Base-by-base conservation (phyloP, 2,329 filamentous ascomycete genomes). In the Alternaria rosae region DNA sequence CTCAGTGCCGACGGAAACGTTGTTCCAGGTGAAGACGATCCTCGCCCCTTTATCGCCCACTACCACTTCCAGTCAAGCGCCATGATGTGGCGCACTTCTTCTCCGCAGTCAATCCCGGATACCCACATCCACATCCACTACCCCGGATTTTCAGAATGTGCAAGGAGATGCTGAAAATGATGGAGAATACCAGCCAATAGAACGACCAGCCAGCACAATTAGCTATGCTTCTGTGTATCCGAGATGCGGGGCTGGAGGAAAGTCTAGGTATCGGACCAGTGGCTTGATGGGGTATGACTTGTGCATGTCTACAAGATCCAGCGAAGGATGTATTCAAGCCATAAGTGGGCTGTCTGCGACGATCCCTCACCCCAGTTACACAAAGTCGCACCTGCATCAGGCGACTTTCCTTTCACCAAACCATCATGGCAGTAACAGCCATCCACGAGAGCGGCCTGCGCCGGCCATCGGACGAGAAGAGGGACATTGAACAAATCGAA, bases 401-500 rank as follows among this genome's bases (percentile, higher is more conserved):
- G 35, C 35, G 35, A 1, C 35, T 38, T 17, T 32, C 30, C 15
- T 17, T 38, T 38, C 35, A 38, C 35, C 35, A 38, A 17, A 38
- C 35, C n/a, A 35, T 9, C 32, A 38, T 38, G 35, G 35, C n/a
- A 38, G 35, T 10, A 38, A 17, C n/a, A 1, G 35, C 35, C 35
- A 1, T 38, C 15, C 35, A 38, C 35, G 35, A 64, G 12, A 54
- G 50, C 35, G 20, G 28, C 11, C 20, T 25, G 15, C 59, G 61
- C 23, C 50, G 56, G 5, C 44, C 53, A 3, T 70, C 68, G 4
- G 56, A 61, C 12, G 67, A 73, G 48, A 73, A 72, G 48, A 45
- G 54, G 4, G 70, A 71, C 17, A 60, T 70, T 13, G 65, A 71
- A 42, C 54, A 59, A 17, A 59, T 71, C 50, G 70, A 72, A 21